These are phyloP conservation scores for Zarea fungicola DNA, from an alignment of 2,329 filamentous ascomycete genomes.

Conservation along the genomic window DNA sequence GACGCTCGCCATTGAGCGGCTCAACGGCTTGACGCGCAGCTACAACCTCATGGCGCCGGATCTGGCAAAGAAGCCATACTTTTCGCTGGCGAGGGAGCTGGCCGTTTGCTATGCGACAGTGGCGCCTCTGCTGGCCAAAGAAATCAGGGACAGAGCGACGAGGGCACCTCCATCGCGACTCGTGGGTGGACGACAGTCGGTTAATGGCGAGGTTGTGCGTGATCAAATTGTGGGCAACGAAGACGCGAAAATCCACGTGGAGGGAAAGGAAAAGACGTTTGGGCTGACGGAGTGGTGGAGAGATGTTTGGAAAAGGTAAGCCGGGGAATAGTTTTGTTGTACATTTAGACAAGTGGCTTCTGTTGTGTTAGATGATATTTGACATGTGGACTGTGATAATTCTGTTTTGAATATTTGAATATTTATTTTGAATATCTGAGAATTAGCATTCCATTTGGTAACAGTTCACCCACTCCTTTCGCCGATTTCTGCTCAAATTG, in stretches of 20 bases:
- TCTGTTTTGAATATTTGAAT: too few species aligned
- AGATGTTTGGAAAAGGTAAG: constrained; percentile 57
- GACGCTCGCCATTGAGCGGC: constrained; percentile 65
- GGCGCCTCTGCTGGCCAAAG: constrained; percentile 66
- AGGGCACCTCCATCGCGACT: constrained; percentile 34
- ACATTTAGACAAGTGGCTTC: neutral
- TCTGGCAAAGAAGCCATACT: constrained; percentile 89
- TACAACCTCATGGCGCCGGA: constrained; percentile 96
- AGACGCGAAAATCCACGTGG: constrained; percentile 58
- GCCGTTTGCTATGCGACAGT: constrained; percentile 78
- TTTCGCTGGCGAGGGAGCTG: constrained; percentile 76
- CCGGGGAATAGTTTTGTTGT: neutral
- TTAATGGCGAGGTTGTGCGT: constrained; percentile 46
- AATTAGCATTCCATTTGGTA: too few species aligned
- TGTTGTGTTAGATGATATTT: too few species aligned
- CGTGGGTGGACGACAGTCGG: constrained; percentile 25
- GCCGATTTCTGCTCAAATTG: too few species aligned
- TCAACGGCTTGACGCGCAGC: constrained; percentile 75
- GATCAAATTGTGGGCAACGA: constrained; percentile 51
- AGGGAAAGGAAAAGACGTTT: constrained; percentile 71
- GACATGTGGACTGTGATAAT: too few species aligned
- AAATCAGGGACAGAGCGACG: constrained; percentile 65
- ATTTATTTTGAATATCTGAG: too few species aligned
- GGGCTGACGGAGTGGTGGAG: constrained; percentile 87
- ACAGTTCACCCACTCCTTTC: too few species aligned